Evolutionary conservation across 1,284 basidiomycete genomes (phyloP), one percentile per base, ranked within the genome.

Genomic region (Malassezia sp.): DNA sequence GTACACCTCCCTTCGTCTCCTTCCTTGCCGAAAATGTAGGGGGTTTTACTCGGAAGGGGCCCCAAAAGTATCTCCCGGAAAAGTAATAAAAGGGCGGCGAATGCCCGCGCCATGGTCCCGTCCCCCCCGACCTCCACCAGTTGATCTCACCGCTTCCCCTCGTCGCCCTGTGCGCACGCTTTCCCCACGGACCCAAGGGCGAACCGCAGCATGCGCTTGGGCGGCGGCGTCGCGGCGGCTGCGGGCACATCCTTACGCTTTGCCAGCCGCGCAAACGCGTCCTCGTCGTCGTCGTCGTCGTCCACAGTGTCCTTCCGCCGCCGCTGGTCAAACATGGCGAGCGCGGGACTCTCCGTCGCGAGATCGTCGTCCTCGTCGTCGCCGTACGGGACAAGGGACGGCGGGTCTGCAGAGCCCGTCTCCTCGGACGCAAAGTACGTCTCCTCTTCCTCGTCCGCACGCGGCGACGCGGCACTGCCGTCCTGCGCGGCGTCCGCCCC

Each of bases 381-480:
- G 3, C 49, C 12, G 26, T 41, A 41, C 45, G 14, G 46, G 37
- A 26, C 49, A 39, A 15, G 52, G 38, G 14, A 39, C 31, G 24
- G 20, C 27, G 6, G n/a, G n/a, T n/a, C n/a, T n/a, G n/a, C n/a
- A n/a, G n/a, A n/a, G n/a, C n/a, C n/a, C n/a, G n/a, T 31, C 49
- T 84, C 83, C 23, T 83, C 82, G 14, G 74, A 77, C 58, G 88
- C 85, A 76, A 93, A 93, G 75, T 91, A 96, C 42, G 72, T 72
- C 63, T 85, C 80, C 38, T 95, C 88, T n/a, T n/a, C n/a, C n/a
- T n/a, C n/a, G n/a, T n/a, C n/a, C n/a, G n/a, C n/a, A n/a, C n/a
- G n/a, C n/a, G n/a, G n/a, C n/a, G n/a, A n/a, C n/a, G n/a, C n/a
- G n/a, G n/a, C n/a, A n/a, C n/a, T n/a, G n/a, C n/a, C n/a, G 59